phyloP scores from a whole-genome alignment of 257 asterid species.

The Jaltomata sinuosa region DNA sequence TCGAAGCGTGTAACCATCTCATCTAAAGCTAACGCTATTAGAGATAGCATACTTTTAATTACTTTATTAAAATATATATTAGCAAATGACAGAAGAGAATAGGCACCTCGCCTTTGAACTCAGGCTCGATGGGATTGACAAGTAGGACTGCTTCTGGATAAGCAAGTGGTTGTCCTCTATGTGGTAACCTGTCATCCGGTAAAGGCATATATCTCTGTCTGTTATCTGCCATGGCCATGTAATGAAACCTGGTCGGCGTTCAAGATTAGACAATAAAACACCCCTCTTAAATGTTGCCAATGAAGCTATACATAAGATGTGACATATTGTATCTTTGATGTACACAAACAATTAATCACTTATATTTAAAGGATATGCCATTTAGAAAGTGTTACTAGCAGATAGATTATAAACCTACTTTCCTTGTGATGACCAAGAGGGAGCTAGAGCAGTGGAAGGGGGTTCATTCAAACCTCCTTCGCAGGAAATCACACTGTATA shows the following conservation, averaged over 20 bases:
- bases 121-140: constrained; percentile 54
- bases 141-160: constrained; percentile 86
- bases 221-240: constrained; percentile 69
- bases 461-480: neutral
- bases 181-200: constrained; percentile 70
- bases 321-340: neutral
- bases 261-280: neutral
- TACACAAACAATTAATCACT: neutral
- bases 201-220: constrained; percentile 74
- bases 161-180: constrained; percentile 54
- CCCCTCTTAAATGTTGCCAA: neutral
- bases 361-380: neutral
- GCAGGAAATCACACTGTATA: neutral
- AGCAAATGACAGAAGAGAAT: neutral
- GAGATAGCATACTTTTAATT: neutral
- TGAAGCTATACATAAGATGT: neutral
- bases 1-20: neutral
- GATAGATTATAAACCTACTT: neutral
- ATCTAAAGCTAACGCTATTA: neutral
- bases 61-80: neutral
- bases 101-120: constrained; percentile 67
- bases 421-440: neutral
- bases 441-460: neutral
- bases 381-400: neutral
- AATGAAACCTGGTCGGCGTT: constrained; percentile 42